Base-by-base conservation (phyloP, 345 rosid genomes). In the Aquilaria yunnanensis region DNA sequence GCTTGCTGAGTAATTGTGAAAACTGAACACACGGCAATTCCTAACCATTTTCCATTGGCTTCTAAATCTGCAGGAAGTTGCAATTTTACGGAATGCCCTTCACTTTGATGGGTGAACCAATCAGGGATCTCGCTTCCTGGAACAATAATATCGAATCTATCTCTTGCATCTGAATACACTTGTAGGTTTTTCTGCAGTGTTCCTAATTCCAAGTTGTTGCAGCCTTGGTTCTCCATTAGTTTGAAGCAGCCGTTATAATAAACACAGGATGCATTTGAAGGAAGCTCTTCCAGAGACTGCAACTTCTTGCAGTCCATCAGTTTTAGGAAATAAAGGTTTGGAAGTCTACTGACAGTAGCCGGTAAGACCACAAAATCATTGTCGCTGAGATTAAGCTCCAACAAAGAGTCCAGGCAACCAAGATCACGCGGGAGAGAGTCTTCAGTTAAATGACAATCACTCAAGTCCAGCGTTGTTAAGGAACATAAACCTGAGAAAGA, bases 221-320 rank as follows among this genome's bases (percentile, higher is more conserved):
- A 23, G 37, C 14, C n/a, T 30, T 12, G 57, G n/a, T 59, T n/a
- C 5, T 46, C 56, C 10, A 43, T 0, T 59, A 46, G 0, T 8
- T 33, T 3, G 77, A 62, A 30, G 57, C 82, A 74, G 60, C 56
- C 51, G 48, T 71, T 67, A 33, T 55, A 31, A 43, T 48, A 48
- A 47, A 71, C 23, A 45, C 33, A 23, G 58, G 23, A 14, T 43
- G 70, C 54, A n/a, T 62, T 6, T 9, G 41, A 49, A 51, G 75
- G 82, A 65, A 72, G 76, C 54, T 72, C 76, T 1, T 71, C 75
- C 63, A 80, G 32, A 23, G 68, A 66, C 57, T 47, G 67, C 51
- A 80, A 81, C 59, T 58, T 57, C 68, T 31, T 64, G 56, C 80
- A 80, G n/a, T 56, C 59, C 54, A 47, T 47, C 23, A 80, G 11